Base-by-base conservation (phyloP, 2,329 filamentous ascomycete genomes). In the Colletotrichum liaoningense region DNA sequence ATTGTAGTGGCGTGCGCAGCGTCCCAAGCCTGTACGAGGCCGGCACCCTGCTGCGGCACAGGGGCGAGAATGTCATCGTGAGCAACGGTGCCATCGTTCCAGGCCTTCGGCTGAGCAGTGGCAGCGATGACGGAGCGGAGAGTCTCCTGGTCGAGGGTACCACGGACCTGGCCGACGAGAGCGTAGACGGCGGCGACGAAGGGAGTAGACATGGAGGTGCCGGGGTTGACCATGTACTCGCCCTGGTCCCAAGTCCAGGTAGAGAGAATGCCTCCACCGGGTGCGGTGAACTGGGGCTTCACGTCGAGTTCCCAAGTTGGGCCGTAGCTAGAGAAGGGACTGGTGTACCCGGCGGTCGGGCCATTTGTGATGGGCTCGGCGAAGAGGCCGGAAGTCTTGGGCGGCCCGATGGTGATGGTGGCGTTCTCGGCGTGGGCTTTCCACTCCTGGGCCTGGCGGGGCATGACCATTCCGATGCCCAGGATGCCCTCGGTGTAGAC, bases 131-230 rank as follows among this genome's bases (percentile, higher is more conserved):
- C 64, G 19, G 56, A 75, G n/a, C 75, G 73, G 14, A 83, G 75
- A 8, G 75, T 75, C 68, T 70, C 68, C 22, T 78, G 79, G 28
- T 76, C 77, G 16, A 74, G 66, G 12, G 75, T 80, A 11, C 80
- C 79, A 9, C 80, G 75, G 28, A 75, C 78, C 55, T 81, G 77
- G 4, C 75, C 76, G 33, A 82, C 74, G n/a, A 83, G 79, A 5
- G 80, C 81, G 30, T 79, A 78, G 42, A 81, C 79, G 58, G 81
- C 84, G 24, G 87, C 86, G 4, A 84, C 81, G 33, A 87, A 79
- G n/a, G 88, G 86, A 74, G 84, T 83, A 9, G 87, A 84, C 88
- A 90, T 90, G 1, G 86, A 89, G 0, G 88, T 90, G 12, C 88
- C 88, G 24, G 84, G 86, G 26, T 88, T 80, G 22, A 89, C 84